Conservation (phyloP, 2,329 filamentous ascomycete species). For the Aspergillus alliaceus region DNA sequence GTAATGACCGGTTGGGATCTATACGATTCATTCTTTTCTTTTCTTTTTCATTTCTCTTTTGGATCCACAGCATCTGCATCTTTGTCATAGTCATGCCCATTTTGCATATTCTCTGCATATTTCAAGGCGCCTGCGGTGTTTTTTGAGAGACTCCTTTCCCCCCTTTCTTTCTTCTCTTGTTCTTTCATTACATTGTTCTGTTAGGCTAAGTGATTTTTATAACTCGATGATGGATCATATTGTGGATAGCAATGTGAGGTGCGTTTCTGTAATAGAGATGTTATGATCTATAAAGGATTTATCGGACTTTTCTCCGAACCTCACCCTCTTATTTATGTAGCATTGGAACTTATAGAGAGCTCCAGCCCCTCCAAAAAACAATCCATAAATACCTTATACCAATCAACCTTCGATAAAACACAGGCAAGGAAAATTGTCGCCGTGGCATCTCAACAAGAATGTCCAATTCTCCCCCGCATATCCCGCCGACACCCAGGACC, state of each 20-base stretch:
- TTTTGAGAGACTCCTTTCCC: neutral
- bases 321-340: slow-evolving; percentile 13
- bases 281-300: too few species aligned
- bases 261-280: slow-evolving; percentile 1
- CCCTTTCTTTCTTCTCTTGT: slow-evolving; percentile 43
- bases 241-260: slow-evolving; percentile 3
- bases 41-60: slow-evolving; percentile 14
- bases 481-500: slow-evolving; percentile 28
- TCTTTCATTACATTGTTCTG: neutral
- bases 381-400: neutral
- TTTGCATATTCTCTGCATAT: slow-evolving; percentile 26
- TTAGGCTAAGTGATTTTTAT: neutral
- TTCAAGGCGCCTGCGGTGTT: slow-evolving; percentile 26
- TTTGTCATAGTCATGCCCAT: slow-evolving; percentile 14
- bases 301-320: slow-evolving; percentile 21
- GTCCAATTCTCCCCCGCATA: slow-evolving; percentile 30
- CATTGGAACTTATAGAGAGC: neutral
- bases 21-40: slow-evolving; percentile 13
- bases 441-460: slow-evolving; percentile 22
- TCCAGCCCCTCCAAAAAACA: neutral
- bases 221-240: neutral
- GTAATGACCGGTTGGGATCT: slow-evolving; percentile 24
- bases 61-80: slow-evolving; percentile 7
- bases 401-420: neutral
- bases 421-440: neutral